phyloP scores from a whole-genome alignment of 129 eudicot genomes.

The Helianthus tuberosus region DNA sequence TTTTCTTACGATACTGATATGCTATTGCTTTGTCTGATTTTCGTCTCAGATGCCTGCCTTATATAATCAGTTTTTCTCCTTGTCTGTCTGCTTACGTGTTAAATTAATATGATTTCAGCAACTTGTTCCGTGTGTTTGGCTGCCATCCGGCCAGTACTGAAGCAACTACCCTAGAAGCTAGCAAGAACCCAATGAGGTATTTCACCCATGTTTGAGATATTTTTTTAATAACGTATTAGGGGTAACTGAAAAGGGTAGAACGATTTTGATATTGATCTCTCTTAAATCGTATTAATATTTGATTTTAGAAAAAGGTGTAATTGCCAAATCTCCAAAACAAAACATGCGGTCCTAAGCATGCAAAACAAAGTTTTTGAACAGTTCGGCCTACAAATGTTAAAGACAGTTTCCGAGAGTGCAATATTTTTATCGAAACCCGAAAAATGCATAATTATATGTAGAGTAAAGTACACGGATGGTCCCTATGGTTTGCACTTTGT shows the following conservation, averaged over 20 bases:
- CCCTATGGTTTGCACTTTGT: too few relatives aligned
- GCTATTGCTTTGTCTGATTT: too few relatives aligned
- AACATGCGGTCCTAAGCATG: not conserved
- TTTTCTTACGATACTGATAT: too few relatives aligned
- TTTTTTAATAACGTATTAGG: not conserved
- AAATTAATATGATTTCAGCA: constrained; percentile 51
- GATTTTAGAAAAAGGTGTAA: not conserved
- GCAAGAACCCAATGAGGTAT: constrained; percentile 98
- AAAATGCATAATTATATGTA: not conserved
- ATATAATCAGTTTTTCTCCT: not conserved
- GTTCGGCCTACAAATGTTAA: not conserved
- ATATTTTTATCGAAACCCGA: not conserved
- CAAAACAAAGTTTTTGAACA: not conserved
- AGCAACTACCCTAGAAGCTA: constrained; percentile 88
- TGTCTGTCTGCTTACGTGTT: constrained; percentile 1
- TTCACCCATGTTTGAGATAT: constrained; percentile 5
- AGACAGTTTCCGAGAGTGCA: not conserved
- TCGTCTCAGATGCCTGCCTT: not conserved
- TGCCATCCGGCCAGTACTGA: constrained; percentile 75
- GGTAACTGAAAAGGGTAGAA: not conserved
- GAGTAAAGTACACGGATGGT: too few relatives aligned
- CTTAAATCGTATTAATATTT: not conserved
- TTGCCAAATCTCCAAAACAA: not conserved
- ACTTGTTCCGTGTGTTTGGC: constrained; percentile 90
- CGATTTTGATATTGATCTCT: not conserved